Evolutionary conservation across 805 yeast genomes (phyloP), one percentile per base, ranked within the genome.

Genomic region (Myxozyma vanderwaltii): DNA sequence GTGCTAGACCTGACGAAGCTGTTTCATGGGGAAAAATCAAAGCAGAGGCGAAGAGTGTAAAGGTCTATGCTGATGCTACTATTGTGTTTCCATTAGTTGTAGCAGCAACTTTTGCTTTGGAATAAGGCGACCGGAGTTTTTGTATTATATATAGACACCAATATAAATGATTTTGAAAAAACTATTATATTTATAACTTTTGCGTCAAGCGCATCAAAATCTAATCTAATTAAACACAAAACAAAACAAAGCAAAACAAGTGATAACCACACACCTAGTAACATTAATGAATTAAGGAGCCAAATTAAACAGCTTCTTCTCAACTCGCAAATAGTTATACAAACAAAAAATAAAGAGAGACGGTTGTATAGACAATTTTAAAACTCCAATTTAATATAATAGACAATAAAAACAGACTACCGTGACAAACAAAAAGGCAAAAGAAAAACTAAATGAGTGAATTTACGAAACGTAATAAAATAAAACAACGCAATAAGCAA

Each of bases 1-100:
- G 99, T 65, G 99, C 99, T 4, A 84, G 99, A 73, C 98, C 98
- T 0, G 99, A 94, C 73, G 99, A 94, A 77, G 99, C 99, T 27
- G 88, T 94, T 54, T 88, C 96, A 40, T 94, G 99, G 99, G 99
- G 99, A 65, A 94, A 94, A 75, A 94, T 94, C 75, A 91, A 90
- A 77, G 88, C 96, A 4, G 96, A 90, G 43, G 99, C 99, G 31
- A 83, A 82, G 69, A 82, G 86, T 61, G 96, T 91, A 57, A 94
- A 94, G 76, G 91, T 94, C 46, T 94, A 89, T 69, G 95, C 96
- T 15, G 99, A 94, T 73, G 99, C 89, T 17, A 88, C 97, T 12
- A 79, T 90, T 31, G 98, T 94, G 17, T 88, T 92, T 79, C 99
- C 99, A 63, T 80, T 94, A 71, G 87, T 94, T 65, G 98, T 94